Evolutionary conservation across 148 eudicot genomes (phyloP).

Genomic region (Chenopodium formosanum): DNA sequence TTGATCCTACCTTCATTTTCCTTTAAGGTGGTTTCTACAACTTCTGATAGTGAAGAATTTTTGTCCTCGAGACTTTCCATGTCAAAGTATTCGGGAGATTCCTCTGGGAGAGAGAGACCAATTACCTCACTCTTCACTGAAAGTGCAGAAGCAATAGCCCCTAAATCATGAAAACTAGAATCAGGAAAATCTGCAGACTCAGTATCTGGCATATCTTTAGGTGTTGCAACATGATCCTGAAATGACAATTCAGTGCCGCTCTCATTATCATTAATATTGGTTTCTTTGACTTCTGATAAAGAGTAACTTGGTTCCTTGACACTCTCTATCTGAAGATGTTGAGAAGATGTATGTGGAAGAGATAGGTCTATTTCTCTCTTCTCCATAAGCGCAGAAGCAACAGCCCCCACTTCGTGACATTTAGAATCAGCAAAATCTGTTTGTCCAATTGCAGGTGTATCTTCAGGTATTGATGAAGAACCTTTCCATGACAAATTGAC

Average conservation of each 20-base stretch:
- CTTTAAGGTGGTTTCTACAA: too few species aligned
- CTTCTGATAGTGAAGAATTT: too few species aligned
- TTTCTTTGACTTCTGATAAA: constrained; percentile 30
- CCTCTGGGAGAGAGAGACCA: constrained; percentile 24
- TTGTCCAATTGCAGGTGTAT: constrained; percentile 24
- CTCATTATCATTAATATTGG: constrained; percentile 17
- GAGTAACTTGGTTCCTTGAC: constrained; percentile 17
- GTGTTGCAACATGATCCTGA: constrained; percentile 25
- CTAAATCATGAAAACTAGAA: constrained; percentile 27
- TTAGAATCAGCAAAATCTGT: constrained; percentile 23
- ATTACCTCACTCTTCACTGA: constrained; percentile 28
- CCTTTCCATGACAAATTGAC: constrained; percentile 24
- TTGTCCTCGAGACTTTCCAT: too few species aligned
- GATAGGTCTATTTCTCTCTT: constrained; percentile 32
- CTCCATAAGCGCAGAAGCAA: constrained; percentile 23
- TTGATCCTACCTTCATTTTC: too few species aligned
- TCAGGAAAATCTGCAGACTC: constrained; percentile 25
- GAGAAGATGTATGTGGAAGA: constrained; percentile 27
- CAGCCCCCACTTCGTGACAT: constrained; percentile 23
- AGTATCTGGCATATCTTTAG: constrained; percentile 31
- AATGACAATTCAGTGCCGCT: constrained; percentile 16
- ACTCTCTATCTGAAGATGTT: constrained; percentile 14
- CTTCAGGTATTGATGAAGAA: constrained; percentile 33
- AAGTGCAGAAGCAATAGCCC: constrained; percentile 22
- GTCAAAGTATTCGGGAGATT: constrained; percentile 19